These are phyloP conservation scores for Hydnomerulius pinastri DNA, from an alignment of 768 basidiomycete genomes.

Conservation along the genomic window DNA sequence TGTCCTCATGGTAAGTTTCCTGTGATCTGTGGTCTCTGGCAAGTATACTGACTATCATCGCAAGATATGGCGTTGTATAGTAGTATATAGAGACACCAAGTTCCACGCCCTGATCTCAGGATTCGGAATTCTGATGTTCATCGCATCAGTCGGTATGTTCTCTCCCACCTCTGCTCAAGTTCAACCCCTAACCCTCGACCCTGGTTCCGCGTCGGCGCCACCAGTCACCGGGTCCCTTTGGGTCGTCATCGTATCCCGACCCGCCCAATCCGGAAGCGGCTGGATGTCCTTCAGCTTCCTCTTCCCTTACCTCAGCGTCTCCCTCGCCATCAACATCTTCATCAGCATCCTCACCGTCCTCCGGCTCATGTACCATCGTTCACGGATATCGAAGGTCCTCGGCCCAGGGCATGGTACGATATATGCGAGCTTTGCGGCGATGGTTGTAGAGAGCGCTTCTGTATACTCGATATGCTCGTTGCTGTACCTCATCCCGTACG, in stretches of 20 bases:
- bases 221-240: slow-evolving; percentile 32
- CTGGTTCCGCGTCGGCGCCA: background rate
- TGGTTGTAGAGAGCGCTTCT: slow-evolving; percentile 36
- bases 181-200: background rate
- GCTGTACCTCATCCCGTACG: slow-evolving; percentile 33
- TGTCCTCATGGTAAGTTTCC: slow-evolving; percentile 27
- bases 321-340: slow-evolving; percentile 34
- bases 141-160: slow-evolving; percentile 26
- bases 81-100: slow-evolving; percentile 32
- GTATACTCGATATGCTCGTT: slow-evolving; percentile 35
- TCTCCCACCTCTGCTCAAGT: background rate
- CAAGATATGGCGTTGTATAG: slow-evolving; percentile 35
- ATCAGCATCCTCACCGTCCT: slow-evolving; percentile 32
- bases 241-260: slow-evolving; percentile 28
- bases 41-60: background rate
- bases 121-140: slow-evolving; percentile 21
- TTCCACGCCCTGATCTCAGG: slow-evolving; percentile 15
- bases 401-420: slow-evolving; percentile 26
- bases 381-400: slow-evolving; percentile 26
- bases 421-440: slow-evolving; percentile 35
- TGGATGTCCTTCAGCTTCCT: slow-evolving; percentile 36
- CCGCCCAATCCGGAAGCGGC: slow-evolving; percentile 13
- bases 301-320: slow-evolving; percentile 35
- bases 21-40: background rate
- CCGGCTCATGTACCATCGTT: slow-evolving; percentile 32